Evolutionary conservation across 2,329 filamentous ascomycete genomes (phyloP).

Genomic region (Aspergillus brunneoviolaceus): DNA sequence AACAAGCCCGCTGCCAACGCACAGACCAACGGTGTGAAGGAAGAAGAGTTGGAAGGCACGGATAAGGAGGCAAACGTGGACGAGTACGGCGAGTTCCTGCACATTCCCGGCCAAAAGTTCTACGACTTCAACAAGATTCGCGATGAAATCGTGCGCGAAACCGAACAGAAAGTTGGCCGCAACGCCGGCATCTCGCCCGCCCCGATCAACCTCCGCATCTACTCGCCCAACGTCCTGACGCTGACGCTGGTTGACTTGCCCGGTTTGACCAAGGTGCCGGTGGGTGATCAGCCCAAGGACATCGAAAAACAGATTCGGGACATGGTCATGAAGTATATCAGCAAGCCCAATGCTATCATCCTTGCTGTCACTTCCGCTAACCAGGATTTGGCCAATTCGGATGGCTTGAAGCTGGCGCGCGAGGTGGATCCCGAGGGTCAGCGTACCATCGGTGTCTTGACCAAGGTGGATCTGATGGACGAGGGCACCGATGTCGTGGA

Average conservation of each 20-base stretch:
- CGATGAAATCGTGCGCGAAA: conserved; percentile 95
- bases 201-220: conserved; percentile 97
- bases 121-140: conserved; percentile 97
- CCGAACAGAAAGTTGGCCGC: conserved; percentile 90
- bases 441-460: conserved; percentile 95
- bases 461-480: conserved; percentile 99
- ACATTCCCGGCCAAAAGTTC: conserved; percentile 97
- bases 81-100: conserved; percentile 98
- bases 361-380: conserved; percentile 95
- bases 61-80: conserved; percentile 89
- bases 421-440: conserved; percentile 98
- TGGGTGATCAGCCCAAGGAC: conserved; percentile 93
- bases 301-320: conserved; percentile 96
- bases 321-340: conserved; percentile 98
- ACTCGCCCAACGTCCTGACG: conserved; percentile 96
- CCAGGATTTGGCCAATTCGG: conserved; percentile 96
- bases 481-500: conserved; percentile 97
- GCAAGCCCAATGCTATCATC: conserved; percentile 97
- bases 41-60: conserved; percentile 63
- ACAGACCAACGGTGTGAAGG: conserved; percentile 69
- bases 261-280: conserved; percentile 92
- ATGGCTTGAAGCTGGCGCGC: conserved; percentile 91
- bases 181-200: conserved; percentile 96
- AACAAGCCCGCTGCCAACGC: conserved; percentile 71
- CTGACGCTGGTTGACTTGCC: conserved; percentile 95